Evolutionary conservation across 148 eudicot genomes (phyloP).

Genomic region (Cornus florida): DNA sequence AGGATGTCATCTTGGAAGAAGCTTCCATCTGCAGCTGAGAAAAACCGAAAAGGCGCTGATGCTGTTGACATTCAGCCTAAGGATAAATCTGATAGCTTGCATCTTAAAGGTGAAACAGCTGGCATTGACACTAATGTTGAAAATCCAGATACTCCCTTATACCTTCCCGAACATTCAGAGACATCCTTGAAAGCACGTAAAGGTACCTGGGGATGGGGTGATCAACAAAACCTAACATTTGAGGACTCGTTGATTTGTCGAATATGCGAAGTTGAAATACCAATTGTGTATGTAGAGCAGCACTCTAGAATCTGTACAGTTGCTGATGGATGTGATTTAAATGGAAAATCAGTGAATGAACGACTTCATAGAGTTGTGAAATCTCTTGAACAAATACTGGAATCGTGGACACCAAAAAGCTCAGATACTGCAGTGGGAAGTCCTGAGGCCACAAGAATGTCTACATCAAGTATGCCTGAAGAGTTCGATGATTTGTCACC

Average conservation of each 20-base stretch:
- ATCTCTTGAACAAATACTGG: slow-evolving; percentile 83
- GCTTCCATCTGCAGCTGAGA: slow-evolving; percentile 75
- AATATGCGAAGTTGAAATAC: slow-evolving; percentile 98
- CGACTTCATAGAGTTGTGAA: slow-evolving; percentile 92
- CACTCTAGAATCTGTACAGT: slow-evolving; percentile 98
- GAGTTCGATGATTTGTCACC: slow-evolving; percentile 53
- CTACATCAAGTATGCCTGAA: slow-evolving; percentile 48
- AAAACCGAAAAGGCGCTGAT: slow-evolving; percentile 45
- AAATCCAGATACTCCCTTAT: slow-evolving; percentile 35
- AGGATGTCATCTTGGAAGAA: slow-evolving; percentile 97
- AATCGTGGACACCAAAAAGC: slow-evolving; percentile 75
- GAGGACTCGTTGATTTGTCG: slow-evolving; percentile 87
- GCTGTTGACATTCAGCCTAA: slow-evolving; percentile 44
- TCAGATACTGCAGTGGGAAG: slow-evolving; percentile 45
- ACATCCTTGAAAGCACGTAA: slow-evolving; percentile 39
- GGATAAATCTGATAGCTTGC: slow-evolving; percentile 44
- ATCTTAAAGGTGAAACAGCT: slow-evolving; percentile 40
- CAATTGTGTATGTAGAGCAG: slow-evolving; percentile 84
- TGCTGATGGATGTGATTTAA: slow-evolving; percentile 95
- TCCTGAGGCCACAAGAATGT: slow-evolving; percentile 48
- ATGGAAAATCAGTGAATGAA: slow-evolving; percentile 80
- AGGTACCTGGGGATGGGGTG: slow-evolving; percentile 72
- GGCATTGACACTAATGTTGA: slow-evolving; percentile 19
- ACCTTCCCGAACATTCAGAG: slow-evolving; percentile 42
- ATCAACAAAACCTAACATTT: slow-evolving; percentile 55